These are phyloP conservation scores for Artemisia argyi DNA, from an alignment of 129 eudicot genomes.

Conservation along the genomic window DNA sequence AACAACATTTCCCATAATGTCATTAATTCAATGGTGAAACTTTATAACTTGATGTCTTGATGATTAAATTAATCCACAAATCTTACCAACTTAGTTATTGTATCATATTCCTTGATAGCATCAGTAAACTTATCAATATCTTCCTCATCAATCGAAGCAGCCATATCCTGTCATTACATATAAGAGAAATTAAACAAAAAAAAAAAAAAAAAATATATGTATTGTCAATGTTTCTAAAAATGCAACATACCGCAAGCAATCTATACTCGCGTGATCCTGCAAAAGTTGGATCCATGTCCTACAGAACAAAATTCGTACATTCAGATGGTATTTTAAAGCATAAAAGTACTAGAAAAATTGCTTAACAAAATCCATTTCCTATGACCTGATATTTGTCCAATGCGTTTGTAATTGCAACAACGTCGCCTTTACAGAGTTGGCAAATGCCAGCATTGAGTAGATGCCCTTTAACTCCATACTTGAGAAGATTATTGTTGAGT, in stretches of 20 bases:
- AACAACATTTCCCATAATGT: background rate
- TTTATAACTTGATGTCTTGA: background rate
- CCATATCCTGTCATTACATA: constrained; percentile 45
- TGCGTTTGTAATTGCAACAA: constrained; percentile 47
- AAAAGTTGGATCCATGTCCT: constrained; percentile 53
- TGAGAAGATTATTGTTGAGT: constrained; percentile 39
- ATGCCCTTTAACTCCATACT: constrained; percentile 46
- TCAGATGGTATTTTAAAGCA: background rate
- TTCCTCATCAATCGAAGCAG: constrained; percentile 58
- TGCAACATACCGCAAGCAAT: constrained; percentile 39
- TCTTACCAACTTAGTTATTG: constrained; percentile 64
- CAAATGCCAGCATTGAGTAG: constrained; percentile 55
- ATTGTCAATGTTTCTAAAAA: background rate
- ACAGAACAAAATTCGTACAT: constrained; percentile 23
- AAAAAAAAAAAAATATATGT: background rate
- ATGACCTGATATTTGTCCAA: constrained; percentile 57
- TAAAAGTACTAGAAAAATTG: background rate
- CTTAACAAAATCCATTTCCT: background rate
- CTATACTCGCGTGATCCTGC: constrained; percentile 47
- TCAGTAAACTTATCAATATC: constrained; percentile 63
- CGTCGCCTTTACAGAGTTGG: constrained; percentile 55
- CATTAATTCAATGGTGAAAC: background rate
- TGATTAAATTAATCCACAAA: background rate
- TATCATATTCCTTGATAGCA: constrained; percentile 65
- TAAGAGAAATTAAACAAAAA: background rate